Evolutionary conservation across 495 filamentous ascomycete species (phyloP).

Genomic region (Annulohypoxylon maeteangense): DNA sequence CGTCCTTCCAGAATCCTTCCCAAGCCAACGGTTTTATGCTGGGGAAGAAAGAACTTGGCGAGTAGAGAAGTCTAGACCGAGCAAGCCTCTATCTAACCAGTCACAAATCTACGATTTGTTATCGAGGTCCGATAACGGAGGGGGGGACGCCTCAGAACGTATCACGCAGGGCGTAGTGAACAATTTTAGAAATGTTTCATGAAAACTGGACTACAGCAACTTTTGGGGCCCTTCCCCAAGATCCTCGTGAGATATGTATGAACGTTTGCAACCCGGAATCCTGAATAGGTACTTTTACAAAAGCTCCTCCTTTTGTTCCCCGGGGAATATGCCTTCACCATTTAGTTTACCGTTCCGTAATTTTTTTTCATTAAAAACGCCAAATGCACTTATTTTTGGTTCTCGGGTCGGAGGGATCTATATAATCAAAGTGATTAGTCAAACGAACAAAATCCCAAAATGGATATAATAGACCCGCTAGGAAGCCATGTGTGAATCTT

Average conservation of each 20-base stretch:
- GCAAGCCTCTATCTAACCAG: slow-evolving; percentile 17
- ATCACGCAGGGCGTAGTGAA: background rate
- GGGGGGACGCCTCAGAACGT: background rate
- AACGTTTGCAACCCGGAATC: too few species aligned
- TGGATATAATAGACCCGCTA: too few species aligned
- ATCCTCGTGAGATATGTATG: slow-evolving; percentile 41
- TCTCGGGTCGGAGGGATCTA: slow-evolving; percentile 88
- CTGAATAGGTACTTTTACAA: slow-evolving; percentile 49
- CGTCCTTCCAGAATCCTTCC: background rate
- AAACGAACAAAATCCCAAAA: too few species aligned
- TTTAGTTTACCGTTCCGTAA: slow-evolving; percentile 41
- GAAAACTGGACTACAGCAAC: slow-evolving; percentile 34
- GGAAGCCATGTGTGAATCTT: slow-evolving; percentile 44
- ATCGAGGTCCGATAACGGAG: slow-evolving; percentile 42
- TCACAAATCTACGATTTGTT: slow-evolving; percentile 36
- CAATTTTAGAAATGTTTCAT: slow-evolving; percentile 3
- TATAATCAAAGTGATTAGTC: slow-evolving; percentile 43
- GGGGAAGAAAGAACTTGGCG: background rate
- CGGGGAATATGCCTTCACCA: slow-evolving; percentile 39
- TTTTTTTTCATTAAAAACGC: slow-evolving; percentile 35
- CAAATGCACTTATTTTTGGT: slow-evolving; percentile 75
- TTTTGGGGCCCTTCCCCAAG: slow-evolving; percentile 42
- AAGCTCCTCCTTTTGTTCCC: slow-evolving; percentile 35
- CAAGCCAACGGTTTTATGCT: background rate
- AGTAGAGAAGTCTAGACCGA: slow-evolving; percentile 4